Conservation (phyloP, 305 asterid species). For the Fraxinus xanthoxyloides region DNA sequence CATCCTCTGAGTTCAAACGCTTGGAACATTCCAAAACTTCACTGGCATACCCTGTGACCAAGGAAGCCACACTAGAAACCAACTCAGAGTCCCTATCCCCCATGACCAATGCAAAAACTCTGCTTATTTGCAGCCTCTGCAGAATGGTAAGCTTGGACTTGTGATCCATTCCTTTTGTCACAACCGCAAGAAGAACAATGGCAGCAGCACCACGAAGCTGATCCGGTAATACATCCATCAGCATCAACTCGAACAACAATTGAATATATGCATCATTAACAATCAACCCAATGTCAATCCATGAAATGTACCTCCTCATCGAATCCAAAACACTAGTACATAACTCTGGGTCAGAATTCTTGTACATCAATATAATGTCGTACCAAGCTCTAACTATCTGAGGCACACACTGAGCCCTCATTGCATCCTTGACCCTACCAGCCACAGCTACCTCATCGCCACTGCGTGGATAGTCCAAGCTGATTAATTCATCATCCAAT, state of each 20-base stretch:
- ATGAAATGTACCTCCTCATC: conserved; percentile 64
- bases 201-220: conserved; percentile 78
- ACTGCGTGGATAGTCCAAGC: conserved; percentile 74
- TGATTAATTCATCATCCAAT: conserved; percentile 77
- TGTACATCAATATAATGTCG: conserved; percentile 54
- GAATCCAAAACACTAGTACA: conserved; percentile 72
- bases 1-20: conserved; percentile 54
- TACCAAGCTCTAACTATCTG: conserved; percentile 83
- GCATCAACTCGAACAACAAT: conserved; percentile 70
- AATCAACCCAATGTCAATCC: conserved; percentile 89
- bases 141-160: conserved; percentile 66
- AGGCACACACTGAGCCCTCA: conserved; percentile 83
- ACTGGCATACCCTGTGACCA: conserved; percentile 73
- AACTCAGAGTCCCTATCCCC: conserved; percentile 55
- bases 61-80: conserved; percentile 51
- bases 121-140: conserved; percentile 60
- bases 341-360: conserved; percentile 60
- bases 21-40: conserved; percentile 77
- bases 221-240: conserved; percentile 57
- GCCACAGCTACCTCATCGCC: conserved; percentile 63
- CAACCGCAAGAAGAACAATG: conserved; percentile 62
- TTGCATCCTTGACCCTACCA: conserved; percentile 75
- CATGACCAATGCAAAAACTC: conserved; percentile 60
- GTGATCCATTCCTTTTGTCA: conserved; percentile 80
- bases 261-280: conserved; percentile 57